Evolutionary conservation across 495 filamentous ascomycete species (phyloP), one percentile per base, ranked within the genome.

Genomic region (Penicillium lagena): DNA sequence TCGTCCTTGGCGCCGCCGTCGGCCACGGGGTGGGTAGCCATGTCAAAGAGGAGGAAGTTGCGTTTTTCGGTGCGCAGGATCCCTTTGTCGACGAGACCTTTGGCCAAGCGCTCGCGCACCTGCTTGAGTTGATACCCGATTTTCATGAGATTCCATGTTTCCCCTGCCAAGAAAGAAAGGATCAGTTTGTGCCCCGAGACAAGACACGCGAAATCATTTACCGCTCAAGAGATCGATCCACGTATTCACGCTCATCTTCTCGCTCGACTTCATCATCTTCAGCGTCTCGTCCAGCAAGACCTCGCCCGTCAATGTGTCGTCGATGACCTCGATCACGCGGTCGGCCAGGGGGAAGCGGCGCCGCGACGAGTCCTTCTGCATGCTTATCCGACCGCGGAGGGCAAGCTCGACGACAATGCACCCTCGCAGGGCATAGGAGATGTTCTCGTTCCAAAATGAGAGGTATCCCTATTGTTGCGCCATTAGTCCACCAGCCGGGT

Each of bases 131-230:
- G 93, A 70, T 98, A 98, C 60, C 93, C 93, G 55, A 98, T 98
- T 71, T 98, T 98, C 93, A 98, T 96, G 43, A 98, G 72, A 56
- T 98, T 98, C 93, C 93, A 98, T 46, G 93, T 98, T 70, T 98
- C 93, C 52, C 93, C 93, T 98, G 56, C 50, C 12, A 27, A 9
- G 31, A 31, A 50, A 60, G 62, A 45, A 55, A 31, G 33, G n/a
- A 30, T 49, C 39, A 55, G 51, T 40, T 43, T 22, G 22, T 2
- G 22, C 22, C 22, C 0, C 22, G 22, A 22, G 22, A 22, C 22
- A 3, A 22, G 22, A 22, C 22, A 22, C 4, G 22, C 4, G 6
- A 22, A 6, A 22, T 22, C 2, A 22, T 22, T 22, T 85, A 96
- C 93, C 93, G 56, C 88, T 95, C 88, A 98, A 87, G 47, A 98